These are phyloP conservation scores for Boechera stricta DNA, from an alignment of 345 rosid genomes.

Conservation along the genomic window DNA sequence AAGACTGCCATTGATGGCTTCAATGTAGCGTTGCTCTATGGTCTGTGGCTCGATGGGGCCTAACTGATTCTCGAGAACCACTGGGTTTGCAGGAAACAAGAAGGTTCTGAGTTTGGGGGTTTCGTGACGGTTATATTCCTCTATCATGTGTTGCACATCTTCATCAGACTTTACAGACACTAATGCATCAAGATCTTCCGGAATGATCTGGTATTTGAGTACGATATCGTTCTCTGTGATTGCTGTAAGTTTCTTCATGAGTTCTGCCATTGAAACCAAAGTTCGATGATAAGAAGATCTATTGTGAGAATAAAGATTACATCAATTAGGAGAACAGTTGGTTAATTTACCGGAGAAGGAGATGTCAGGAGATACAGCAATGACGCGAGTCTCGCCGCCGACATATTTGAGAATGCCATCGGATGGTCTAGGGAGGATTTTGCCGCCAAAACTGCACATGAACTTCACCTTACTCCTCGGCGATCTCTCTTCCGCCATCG, in stretches of 20 bases:
- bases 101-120: constrained; percentile 66
- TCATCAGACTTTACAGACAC: constrained; percentile 75
- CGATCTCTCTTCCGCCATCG: constrained; percentile 37
- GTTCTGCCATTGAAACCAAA: constrained; percentile 48
- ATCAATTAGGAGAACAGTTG: not conserved
- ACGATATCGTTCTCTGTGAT: constrained; percentile 61
- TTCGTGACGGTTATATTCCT: constrained; percentile 67
- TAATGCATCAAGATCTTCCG: constrained; percentile 81
- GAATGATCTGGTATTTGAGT: constrained; percentile 70
- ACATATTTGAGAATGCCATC: constrained; percentile 84
- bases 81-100: constrained; percentile 63
- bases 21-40: constrained; percentile 76
- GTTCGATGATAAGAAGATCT: not conserved
- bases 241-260: constrained; percentile 67
- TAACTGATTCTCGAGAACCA: constrained; percentile 49
- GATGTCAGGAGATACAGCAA: constrained; percentile 64
- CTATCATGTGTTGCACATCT: constrained; percentile 85
- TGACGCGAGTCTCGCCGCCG: constrained; percentile 92
- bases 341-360: constrained; percentile 58
- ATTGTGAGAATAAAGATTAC: not conserved
- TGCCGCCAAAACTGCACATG: constrained; percentile 88
- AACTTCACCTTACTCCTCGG: constrained; percentile 66
- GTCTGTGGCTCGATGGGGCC: constrained; percentile 48
- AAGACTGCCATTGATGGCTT: constrained; percentile 72
- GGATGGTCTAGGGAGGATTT: constrained; percentile 67